Conservation (phyloP, 1,284 basidiomycete genomes). For the Spongispora temasekensis region DNA sequence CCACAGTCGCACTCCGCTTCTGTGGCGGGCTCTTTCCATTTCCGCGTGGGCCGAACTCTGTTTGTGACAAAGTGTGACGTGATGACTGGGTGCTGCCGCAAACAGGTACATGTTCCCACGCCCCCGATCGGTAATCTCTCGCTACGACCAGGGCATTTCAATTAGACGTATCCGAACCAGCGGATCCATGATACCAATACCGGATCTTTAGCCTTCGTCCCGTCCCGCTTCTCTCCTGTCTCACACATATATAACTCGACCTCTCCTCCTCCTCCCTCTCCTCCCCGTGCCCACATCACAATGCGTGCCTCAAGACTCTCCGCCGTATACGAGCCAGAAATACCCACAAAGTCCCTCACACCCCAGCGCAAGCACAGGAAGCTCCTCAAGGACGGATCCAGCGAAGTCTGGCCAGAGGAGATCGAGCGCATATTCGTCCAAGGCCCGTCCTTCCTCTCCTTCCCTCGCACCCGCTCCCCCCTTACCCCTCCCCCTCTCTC, state of each 20-base stretch:
- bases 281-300: slow-evolving; percentile 26
- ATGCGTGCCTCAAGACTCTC: slow-evolving; percentile 32
- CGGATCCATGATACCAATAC: slow-evolving; percentile 40
- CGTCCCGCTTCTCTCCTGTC: slow-evolving; percentile 19
- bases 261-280: slow-evolving; percentile 5
- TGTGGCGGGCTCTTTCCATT: slow-evolving; percentile 39
- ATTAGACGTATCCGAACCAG: slow-evolving; percentile 40
- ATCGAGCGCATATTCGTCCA: slow-evolving; percentile 77
- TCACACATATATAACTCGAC: slow-evolving; percentile 32
- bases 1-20: slow-evolving; percentile 34
- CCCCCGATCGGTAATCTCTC: slow-evolving; percentile 30
- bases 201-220: slow-evolving; percentile 44
- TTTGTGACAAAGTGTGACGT: slow-evolving; percentile 21
- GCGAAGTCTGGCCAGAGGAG: slow-evolving; percentile 78
- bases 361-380: slow-evolving; percentile 81
- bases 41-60: slow-evolving; percentile 31
- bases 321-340: slow-evolving; percentile 31
- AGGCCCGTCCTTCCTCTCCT: slow-evolving; percentile 41
- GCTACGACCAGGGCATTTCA: slow-evolving; percentile 34
- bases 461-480: background rate
- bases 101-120: slow-evolving; percentile 25
- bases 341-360: slow-evolving; percentile 52
- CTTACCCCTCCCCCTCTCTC: slow-evolving; percentile 4
- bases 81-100: slow-evolving; percentile 10
- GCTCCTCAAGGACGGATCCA: slow-evolving; percentile 76